Evolutionary conservation across 768 basidiomycete genomes (phyloP).

Genomic region (Clitopilus hobsonii): DNA sequence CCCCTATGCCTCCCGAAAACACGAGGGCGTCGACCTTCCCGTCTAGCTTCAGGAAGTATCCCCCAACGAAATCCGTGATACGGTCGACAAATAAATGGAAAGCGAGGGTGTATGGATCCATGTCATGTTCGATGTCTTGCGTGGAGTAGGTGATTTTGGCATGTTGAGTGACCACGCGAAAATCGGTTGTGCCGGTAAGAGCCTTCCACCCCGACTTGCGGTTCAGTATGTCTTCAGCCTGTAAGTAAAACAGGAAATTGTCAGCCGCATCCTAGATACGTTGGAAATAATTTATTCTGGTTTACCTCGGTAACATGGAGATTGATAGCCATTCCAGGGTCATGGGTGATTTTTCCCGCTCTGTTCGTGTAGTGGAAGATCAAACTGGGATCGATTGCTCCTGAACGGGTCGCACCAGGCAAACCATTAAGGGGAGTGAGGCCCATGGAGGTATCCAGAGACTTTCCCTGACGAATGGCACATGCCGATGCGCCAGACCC

Average conservation of each 20-base stretch:
- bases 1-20: constrained; percentile 88
- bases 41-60: constrained; percentile 70
- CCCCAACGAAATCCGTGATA: constrained; percentile 65
- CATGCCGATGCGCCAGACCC: constrained; percentile 89
- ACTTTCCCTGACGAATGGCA: constrained; percentile 66
- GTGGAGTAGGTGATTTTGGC: constrained; percentile 24
- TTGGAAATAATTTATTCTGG: background rate
- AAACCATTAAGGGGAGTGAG: constrained; percentile 86
- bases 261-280: background rate
- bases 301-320: constrained; percentile 50
- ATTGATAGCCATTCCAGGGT: constrained; percentile 36
- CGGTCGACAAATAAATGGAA: constrained; percentile 80
- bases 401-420: constrained; percentile 85
- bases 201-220: constrained; percentile 75
- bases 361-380: constrained; percentile 79
- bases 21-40: constrained; percentile 73
- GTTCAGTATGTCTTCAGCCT: constrained; percentile 74
- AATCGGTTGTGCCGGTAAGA: constrained; percentile 78
- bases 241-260: constrained; percentile 2
- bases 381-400: constrained; percentile 78
- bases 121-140: constrained; percentile 11
- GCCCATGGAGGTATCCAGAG: constrained; percentile 88
- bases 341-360: constrained; percentile 50
- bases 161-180: constrained; percentile 56
- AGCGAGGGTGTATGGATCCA: constrained; percentile 50